Evolutionary conservation across 2,329 filamentous ascomycete species (phyloP), one percentile per base, ranked within the genome.

Genomic region (Pseudohalonectria lignicola): DNA sequence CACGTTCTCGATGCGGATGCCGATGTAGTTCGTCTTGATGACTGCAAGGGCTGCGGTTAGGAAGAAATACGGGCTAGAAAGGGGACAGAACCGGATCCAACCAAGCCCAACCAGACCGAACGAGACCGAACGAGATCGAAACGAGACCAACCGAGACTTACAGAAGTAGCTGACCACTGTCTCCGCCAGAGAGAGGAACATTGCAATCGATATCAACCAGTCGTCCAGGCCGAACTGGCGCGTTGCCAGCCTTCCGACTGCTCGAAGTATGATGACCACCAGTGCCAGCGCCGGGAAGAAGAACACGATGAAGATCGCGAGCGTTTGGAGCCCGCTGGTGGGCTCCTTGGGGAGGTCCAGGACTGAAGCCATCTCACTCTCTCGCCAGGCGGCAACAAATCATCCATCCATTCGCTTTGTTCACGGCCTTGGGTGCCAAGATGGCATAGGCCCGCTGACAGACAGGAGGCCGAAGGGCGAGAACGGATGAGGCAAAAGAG

Each of bases 21-120:
- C 52, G 41, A 53, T 40, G 36, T 51, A 52, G 41, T 52, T 53
- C 17, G 52, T 53, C 41, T 53, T 55, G 40, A 55, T 53, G 36
- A 53, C 51, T 53, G 31, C 15, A n/a, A 20, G 25, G 28, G 13
- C 9, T 30, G 28, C 16, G n/a, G n/a, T n/a, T n/a, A n/a, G n/a
- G n/a, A n/a, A n/a, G 12, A 17, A 3, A 19, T 10, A 3, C 5
- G 33, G n/a, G n/a, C n/a, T n/a, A n/a, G n/a, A n/a, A n/a, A n/a
- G n/a, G n/a, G n/a, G n/a, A n/a, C n/a, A n/a, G n/a, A n/a, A n/a
- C n/a, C n/a, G n/a, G n/a, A n/a, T n/a, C n/a, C n/a, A n/a, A n/a
- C n/a, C n/a, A n/a, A n/a, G n/a, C n/a, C n/a, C n/a, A n/a, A n/a
- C n/a, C n/a, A n/a, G n/a, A n/a, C n/a, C n/a, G n/a, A n/a, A n/a